Evolutionary conservation across 805 yeast genomes (phyloP).

Genomic region (Pichia sporocuriosa): DNA sequence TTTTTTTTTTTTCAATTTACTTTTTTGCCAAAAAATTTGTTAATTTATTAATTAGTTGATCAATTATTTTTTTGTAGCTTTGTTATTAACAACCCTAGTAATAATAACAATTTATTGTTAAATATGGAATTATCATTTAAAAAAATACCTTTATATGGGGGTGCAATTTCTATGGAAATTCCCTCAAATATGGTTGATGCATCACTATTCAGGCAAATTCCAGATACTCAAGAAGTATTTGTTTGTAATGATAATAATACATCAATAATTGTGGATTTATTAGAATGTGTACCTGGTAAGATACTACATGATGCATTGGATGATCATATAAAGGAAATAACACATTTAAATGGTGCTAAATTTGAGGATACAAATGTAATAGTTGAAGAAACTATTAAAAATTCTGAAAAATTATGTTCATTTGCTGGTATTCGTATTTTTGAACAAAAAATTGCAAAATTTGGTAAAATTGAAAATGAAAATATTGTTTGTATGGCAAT

Average conservation of each 20-base stretch:
- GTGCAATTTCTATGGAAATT: conserved; percentile 57
- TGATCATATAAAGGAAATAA: conserved; percentile 56
- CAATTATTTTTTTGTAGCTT: too few relatives aligned
- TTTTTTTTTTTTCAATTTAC: too few relatives aligned
- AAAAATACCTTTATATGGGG: conserved; percentile 58
- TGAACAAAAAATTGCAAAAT: conserved; percentile 41
- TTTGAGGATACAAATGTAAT: too few relatives aligned
- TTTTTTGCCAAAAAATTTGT: too few relatives aligned
- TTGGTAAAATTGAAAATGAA: conserved; percentile 33
- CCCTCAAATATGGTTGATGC: conserved; percentile 70
- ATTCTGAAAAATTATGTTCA: not conserved
- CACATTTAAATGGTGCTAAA: conserved; percentile 31
- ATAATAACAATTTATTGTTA: too few relatives aligned
- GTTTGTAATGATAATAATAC: conserved; percentile 42
- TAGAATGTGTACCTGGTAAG: conserved; percentile 40
- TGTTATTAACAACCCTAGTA: too few relatives aligned
- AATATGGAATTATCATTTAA: too few relatives aligned
- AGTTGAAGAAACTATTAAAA: not conserved
- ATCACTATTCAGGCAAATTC: conserved; percentile 70
- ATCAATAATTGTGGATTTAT: conserved; percentile 57
- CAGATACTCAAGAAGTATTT: conserved; percentile 92
- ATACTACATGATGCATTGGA: conserved; percentile 29
- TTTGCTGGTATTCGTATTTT: conserved; percentile 30
- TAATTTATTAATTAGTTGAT: too few relatives aligned
- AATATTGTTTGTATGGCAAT: not conserved